Base-by-base conservation (phyloP, 1,139 yeast species). In the Wickerhamomyces sp. region DNA sequence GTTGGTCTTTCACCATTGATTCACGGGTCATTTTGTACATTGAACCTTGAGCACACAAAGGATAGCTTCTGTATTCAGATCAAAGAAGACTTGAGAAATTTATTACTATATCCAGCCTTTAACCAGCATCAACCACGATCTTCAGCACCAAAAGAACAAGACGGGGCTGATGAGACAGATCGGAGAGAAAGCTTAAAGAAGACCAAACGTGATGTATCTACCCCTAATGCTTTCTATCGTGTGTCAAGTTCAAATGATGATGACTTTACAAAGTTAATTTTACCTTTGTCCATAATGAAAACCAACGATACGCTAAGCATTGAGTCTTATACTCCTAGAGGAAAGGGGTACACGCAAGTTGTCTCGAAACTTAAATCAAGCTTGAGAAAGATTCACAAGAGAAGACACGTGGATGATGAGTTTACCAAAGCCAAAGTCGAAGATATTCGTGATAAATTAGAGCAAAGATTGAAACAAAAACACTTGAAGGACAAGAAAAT, bases 21-120 rank as follows among this genome's bases (percentile, higher is more conserved):
- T 1, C 66, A 66, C 39, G 72, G 78, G 0, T 60, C 63, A 1
- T 73, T 72, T 53, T 76, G 80, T 50, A 67, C 74, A 10, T 61
- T 70, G 7, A 63, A 65, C 42, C 39, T 53, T 0, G 41, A 47
- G 0, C 40, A 54, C 13, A 36, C 49, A 9, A 47, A 52, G 13
- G 57, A 62, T 23, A 69, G 77, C 41, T 68, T 63, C 46, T 75
- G 81, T 53, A 47, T 73, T 15, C 64, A 64, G 44, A 62, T 75
- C 14, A 56, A 56, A 33, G 62, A 64, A 4, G 65, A 62, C 35
- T 49, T 57, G 35, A 52, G 58, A 30, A 56, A 62, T 27, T 57
- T 70, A 35, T 57, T 57, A 7, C 45, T 70, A 10, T 66, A 64
- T 44, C 73, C 75, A 6, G 67, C 66, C 6, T 66, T 61, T 46